Evolutionary conservation across 441 rosid genomes (phyloP), one percentile per base, ranked within the genome.

Genomic region (Croton laevigatus): DNA sequence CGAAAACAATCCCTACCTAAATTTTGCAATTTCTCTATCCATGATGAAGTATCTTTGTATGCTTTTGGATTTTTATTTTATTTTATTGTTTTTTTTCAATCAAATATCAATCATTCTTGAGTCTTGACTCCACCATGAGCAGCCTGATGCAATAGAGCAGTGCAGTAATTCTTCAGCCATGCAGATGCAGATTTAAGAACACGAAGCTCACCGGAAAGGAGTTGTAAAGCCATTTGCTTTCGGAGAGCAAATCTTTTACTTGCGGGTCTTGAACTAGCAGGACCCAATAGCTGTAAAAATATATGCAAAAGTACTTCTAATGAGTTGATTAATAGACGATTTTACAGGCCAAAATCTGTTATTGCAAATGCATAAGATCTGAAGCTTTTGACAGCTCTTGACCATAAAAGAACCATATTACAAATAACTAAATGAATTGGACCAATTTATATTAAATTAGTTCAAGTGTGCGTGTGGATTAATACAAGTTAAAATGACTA

Each of bases 171-270:
- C 65, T 74, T 76, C 62, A 88, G 84, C 98, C 98, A 93, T 14
- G 83, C 69, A 57, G 86, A 79, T 48, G 88, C 94, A 71, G 94
- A 85, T 77, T 75, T 73, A 57, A 94, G 88, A 66, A 88, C 71
- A 23, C 86, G 90, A 77, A 86, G 89, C 84, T 94, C 93, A 2
- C 97, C 97, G 0, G 36, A 54, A 45, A 89, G 89, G 49, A 94
- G 95, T 69, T 89, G 80, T 55, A 74, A 66, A 42, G 94, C 92
- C 95, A 89, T 88, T 71, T 77, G 79, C 82, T 75, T 85, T 71
- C 90, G 68, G 49, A 72, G 60, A 65, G 69, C 72, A 55, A 46
- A 73, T 66, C 65, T 81, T 51, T 80, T 65, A 55, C 74, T 54
- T 62, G 40, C 68, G 12, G 76, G 58, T 45, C 65, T 40, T 38